Conservation (phyloP, 2,329 filamentous ascomycete species). For the Colletotrichum eremochloae region DNA sequence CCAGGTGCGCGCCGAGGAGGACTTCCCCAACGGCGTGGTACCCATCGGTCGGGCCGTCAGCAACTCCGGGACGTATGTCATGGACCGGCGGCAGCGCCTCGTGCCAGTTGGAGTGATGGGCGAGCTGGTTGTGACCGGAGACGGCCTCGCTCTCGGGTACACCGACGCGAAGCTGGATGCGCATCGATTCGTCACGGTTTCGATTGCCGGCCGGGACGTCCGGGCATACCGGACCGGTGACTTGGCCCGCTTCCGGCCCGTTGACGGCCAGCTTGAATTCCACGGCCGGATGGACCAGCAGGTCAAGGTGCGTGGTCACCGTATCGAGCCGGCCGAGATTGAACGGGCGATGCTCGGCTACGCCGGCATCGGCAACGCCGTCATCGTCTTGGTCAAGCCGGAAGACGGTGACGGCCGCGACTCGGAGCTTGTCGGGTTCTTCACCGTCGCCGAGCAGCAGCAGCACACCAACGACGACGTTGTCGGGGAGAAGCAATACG, state of each 20-base stretch:
- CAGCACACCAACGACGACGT: not conserved
- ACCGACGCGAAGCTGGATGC: conserved; percentile 31
- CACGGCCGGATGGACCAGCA: conserved; percentile 48
- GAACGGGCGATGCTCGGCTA: conserved; percentile 44
- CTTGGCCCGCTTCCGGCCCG: not conserved
- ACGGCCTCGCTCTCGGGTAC: conserved; percentile 46
- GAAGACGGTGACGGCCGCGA: not conserved
- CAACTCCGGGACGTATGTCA: conserved; percentile 45
- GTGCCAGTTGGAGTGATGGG: conserved; percentile 47
- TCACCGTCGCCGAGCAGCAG: not conserved
- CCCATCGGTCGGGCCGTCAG: conserved; percentile 42
- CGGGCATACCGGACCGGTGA: conserved; percentile 49
- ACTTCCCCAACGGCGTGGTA: conserved; percentile 37
- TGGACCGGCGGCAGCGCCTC: conserved; percentile 45
- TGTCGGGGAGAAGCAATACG: not conserved
- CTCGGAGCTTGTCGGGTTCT: conserved; percentile 4
- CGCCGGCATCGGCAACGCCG: conserved; percentile 42
- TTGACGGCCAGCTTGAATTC: conserved; percentile 47
- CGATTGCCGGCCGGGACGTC: conserved; percentile 11
- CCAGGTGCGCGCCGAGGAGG: not conserved
- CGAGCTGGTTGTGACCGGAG: conserved; percentile 48
- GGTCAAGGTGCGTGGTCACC: conserved; percentile 50
- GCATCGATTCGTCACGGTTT: conserved; percentile 42
- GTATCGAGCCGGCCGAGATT: conserved; percentile 48
- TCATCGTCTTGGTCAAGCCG: conserved; percentile 33